A percentile compares a stretch with the other conserved stretches of the same genome.
These are phyloP conservation scores for Xylaria venustula DNA, from an alignment of 495 filamentous ascomycete species.

Conservation along the genomic window DNA sequence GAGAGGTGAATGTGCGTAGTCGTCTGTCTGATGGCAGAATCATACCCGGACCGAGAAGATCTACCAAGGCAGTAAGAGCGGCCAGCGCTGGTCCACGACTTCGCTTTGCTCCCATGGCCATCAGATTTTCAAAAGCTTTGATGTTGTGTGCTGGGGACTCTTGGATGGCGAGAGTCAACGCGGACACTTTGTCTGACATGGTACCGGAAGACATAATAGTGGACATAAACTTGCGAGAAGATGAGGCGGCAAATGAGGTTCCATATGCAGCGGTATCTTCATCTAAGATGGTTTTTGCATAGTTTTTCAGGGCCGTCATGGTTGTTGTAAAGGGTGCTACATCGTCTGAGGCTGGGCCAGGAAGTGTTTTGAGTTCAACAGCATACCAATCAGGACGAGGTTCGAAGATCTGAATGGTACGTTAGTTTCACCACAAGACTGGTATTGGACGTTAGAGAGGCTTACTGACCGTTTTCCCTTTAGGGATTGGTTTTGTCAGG, in stretches of 20 bases:
- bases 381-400: conserved; percentile 87
- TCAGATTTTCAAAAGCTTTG: conserved; percentile 80
- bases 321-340: conserved; percentile 53
- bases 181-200: conserved; percentile 93
- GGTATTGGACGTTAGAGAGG: conserved; percentile 18
- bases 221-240: conserved; percentile 88
- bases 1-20: conserved; percentile 72
- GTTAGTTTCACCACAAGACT: not conserved
- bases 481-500: conserved; percentile 18
- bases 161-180: conserved; percentile 87
- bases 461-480: conserved; percentile 45
- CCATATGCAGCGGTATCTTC: conserved; percentile 66
- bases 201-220: conserved; percentile 97
- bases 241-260: conserved; percentile 55
- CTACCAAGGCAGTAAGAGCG: conserved; percentile 86
- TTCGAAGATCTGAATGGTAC: conserved; percentile 59
- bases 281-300: conserved; percentile 72
- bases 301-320: conserved; percentile 69
- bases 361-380: conserved; percentile 57
- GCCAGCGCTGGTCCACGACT: conserved; percentile 92
- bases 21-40: conserved; percentile 81
- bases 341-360: conserved; percentile 43
- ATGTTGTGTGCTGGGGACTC: conserved; percentile 92
- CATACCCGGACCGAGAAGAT: conserved; percentile 85
- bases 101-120: conserved; percentile 78